Evolutionary conservation across 352 stramenopile genomes (phyloP).

Genomic region (Globisporangium yorkense): DNA sequence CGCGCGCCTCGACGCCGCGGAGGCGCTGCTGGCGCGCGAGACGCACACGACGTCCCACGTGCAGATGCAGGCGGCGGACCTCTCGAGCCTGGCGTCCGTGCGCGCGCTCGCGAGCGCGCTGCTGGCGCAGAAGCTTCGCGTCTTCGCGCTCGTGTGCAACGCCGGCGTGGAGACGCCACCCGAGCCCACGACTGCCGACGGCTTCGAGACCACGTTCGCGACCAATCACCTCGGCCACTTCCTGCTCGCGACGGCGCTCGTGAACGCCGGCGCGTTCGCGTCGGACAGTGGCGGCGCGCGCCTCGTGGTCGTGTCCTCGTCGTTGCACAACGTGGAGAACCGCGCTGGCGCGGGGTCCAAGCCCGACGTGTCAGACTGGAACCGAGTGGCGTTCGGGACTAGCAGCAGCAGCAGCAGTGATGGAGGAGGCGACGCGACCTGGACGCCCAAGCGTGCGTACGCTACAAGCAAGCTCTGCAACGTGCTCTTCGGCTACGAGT

Average conservation of each 20-base stretch:
- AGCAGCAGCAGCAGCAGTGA: neutral
- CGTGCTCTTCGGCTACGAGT: constrained; percentile 35
- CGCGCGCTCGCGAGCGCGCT: constrained; percentile 18
- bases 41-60: constrained; percentile 5
- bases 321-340: constrained; percentile 18
- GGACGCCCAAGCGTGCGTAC: constrained; percentile 19
- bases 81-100: constrained; percentile 23
- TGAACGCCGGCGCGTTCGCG: constrained; percentile 18
- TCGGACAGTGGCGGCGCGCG: constrained; percentile 10
- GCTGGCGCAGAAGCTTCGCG: constrained; percentile 14
- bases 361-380: constrained; percentile 26
- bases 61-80: constrained; percentile 14
- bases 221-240: constrained; percentile 40
- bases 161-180: constrained; percentile 25
- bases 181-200: constrained; percentile 14
- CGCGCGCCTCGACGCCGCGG: constrained; percentile 18
- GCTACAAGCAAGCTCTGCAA: constrained; percentile 40
- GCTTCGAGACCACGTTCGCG: constrained; percentile 34
- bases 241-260: constrained; percentile 23
- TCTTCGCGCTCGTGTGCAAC: constrained; percentile 37
- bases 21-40: constrained; percentile 13
- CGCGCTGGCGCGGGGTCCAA: neutral
- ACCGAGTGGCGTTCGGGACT: constrained; percentile 23
- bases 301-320: constrained; percentile 31
- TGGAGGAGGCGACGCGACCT: neutral